Percentiles rank a stretch among this genome's conserved stretches.
phyloP scores from a whole-genome alignment of 1,139 yeast genomes.

The Magnusiomyces tetraspermus region DNA sequence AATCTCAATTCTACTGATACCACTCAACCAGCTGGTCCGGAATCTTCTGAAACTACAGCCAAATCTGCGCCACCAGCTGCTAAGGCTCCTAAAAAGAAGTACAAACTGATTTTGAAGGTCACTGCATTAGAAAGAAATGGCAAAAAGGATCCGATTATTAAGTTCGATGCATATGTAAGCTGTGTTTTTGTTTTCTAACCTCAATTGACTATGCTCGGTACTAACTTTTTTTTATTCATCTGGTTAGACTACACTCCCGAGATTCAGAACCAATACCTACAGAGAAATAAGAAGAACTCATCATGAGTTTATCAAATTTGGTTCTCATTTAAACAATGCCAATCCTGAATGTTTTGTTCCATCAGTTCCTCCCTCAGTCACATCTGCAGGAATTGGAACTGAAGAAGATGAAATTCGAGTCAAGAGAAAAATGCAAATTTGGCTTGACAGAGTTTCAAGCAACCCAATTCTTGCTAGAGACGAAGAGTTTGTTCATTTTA shows the following conservation, averaged over 20 bases:
- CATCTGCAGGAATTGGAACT: conserved; percentile 77
- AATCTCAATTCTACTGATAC: neutral
- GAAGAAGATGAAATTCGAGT: conserved; percentile 67
- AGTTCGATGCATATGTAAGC: conserved; percentile 38
- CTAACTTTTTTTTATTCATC: neutral
- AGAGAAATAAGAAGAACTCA: conserved; percentile 74
- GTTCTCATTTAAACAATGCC: conserved; percentile 66
- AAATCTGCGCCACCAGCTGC: neutral
- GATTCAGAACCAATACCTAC: conserved; percentile 62
- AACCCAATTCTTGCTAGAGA: conserved; percentile 77
- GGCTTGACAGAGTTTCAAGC: conserved; percentile 68
- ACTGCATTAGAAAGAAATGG: conserved; percentile 42
- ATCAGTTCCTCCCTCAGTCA: conserved; percentile 62
- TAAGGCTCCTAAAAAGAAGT: conserved; percentile 18
- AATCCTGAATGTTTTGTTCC: conserved; percentile 93
- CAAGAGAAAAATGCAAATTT: conserved; percentile 56
- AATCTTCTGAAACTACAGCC: neutral
- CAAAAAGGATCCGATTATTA: conserved; percentile 42
- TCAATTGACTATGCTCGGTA: neutral
- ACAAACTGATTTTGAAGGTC: conserved; percentile 35
- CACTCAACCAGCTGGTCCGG: neutral
- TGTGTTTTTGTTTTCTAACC: neutral
- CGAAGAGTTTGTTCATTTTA: conserved; percentile 79
- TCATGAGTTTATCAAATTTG: conserved; percentile 65
- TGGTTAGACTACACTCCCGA: conserved; percentile 49